phyloP scores from a whole-genome alignment of 2,329 filamentous ascomycete species.

The Sporothrix protearum region DNA sequence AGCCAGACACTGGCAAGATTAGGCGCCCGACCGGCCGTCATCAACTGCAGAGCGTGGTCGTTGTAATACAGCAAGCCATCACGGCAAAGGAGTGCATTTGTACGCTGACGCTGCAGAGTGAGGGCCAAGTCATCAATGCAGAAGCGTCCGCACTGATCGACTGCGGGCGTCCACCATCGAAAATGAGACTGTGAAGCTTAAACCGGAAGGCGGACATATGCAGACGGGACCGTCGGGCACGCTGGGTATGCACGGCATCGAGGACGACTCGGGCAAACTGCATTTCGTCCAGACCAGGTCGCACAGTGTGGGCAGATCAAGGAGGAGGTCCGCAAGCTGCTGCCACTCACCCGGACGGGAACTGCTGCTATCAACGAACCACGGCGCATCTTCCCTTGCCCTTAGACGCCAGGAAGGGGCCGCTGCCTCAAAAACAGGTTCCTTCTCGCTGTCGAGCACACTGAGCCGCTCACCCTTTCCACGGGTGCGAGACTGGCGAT shows the following conservation, averaged over 20 bases:
- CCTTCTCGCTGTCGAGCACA: neutral
- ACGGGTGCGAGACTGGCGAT: neutral
- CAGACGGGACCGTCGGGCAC: neutral
- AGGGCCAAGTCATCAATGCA: neutral
- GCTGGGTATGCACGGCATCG: neutral
- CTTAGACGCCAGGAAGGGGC: neutral
- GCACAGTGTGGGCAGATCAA: neutral
- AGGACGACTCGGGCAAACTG: neutral
- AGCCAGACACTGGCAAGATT: constrained; percentile 5
- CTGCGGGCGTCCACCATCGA: neutral
- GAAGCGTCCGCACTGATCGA: neutral
- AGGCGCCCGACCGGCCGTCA: neutral
- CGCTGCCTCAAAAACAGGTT: neutral
- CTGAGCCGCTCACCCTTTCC: neutral
- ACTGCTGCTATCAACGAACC: neutral
- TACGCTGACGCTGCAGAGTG: neutral
- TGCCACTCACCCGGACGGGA: neutral
- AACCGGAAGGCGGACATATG: neutral
- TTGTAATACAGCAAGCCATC: neutral
- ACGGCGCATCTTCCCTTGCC: neutral
- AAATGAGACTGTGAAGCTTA: neutral
- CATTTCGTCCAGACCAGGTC: neutral
- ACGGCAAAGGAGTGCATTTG: neutral
- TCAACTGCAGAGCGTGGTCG: neutral
- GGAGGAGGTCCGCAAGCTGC: neutral